Percentiles rank a stretch among this genome's conserved stretches.
Evolutionary conservation across 441 rosid genomes (phyloP).

Genomic region (Capsella rubella): DNA sequence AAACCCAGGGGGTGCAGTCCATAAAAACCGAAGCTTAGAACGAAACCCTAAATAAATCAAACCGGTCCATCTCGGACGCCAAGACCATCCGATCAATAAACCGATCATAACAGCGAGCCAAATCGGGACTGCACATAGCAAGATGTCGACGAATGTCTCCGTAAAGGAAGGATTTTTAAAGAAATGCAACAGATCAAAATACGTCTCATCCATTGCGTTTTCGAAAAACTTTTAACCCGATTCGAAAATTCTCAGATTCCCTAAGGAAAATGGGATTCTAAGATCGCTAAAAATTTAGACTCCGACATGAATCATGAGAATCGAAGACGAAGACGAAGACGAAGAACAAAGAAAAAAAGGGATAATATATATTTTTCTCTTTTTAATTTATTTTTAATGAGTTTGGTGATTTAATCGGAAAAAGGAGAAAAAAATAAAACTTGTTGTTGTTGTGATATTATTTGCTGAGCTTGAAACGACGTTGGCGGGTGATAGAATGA

Average conservation of each 20-base stretch:
- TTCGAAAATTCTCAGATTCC: slow-evolving; percentile 20
- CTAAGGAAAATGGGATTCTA: slow-evolving; percentile 22
- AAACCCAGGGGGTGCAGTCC: slow-evolving; percentile 94
- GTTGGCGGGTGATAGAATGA: slow-evolving; percentile 39
- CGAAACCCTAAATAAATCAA: slow-evolving; percentile 84
- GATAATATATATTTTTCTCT: neutral
- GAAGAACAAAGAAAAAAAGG: slow-evolving; percentile 7
- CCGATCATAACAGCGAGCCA: slow-evolving; percentile 99
- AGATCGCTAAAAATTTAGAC: neutral
- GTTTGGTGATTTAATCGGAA: slow-evolving; percentile 17
- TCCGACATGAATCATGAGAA: slow-evolving; percentile 42
- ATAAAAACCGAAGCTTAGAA: slow-evolving; percentile 74
- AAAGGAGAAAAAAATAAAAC: too few relatives aligned
- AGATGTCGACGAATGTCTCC: slow-evolving; percentile 94
- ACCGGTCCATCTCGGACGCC: slow-evolving; percentile 98
- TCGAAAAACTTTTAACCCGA: neutral
- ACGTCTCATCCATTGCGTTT: slow-evolving; percentile 64
- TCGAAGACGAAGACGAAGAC: slow-evolving; percentile 22
- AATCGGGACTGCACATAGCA: slow-evolving; percentile 95
- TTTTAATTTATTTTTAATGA: slow-evolving; percentile 8
- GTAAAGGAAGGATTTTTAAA: slow-evolving; percentile 70
- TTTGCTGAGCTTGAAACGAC: slow-evolving; percentile 31
- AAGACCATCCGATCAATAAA: slow-evolving; percentile 93
- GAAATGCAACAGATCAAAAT: slow-evolving; percentile 71
- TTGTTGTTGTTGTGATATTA: neutral